Evolutionary conservation across 2,329 filamentous ascomycete species (phyloP).

Genomic region (Gremmenia infestans): DNA sequence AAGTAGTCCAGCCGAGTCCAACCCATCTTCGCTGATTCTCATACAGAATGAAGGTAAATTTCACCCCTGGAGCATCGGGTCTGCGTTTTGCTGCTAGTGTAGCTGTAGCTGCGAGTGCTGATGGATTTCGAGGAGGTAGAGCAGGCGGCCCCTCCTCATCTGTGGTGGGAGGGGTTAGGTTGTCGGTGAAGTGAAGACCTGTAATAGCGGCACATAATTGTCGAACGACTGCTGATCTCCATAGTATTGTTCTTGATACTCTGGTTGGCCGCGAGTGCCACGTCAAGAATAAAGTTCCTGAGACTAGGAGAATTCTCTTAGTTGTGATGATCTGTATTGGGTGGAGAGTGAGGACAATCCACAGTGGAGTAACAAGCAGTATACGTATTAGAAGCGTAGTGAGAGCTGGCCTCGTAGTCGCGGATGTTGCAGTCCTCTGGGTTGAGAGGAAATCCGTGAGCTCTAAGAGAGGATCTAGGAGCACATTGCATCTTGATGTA

Average conservation of each 20-base stretch:
- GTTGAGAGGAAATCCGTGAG: slow-evolving; percentile 92
- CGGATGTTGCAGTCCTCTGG: slow-evolving; percentile 82
- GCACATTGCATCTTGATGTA: slow-evolving; percentile 84
- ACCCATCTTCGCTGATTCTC: slow-evolving; percentile 97
- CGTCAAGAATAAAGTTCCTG: slow-evolving; percentile 82
- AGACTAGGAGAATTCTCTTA: slow-evolving; percentile 72
- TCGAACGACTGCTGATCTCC: slow-evolving; percentile 77
- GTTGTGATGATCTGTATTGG: slow-evolving; percentile 83
- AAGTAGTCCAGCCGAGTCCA: slow-evolving; percentile 90
- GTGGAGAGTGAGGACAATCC: slow-evolving; percentile 77
- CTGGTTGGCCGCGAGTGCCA: slow-evolving; percentile 89
- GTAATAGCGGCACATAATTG: slow-evolving; percentile 67
- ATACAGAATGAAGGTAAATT: slow-evolving; percentile 94
- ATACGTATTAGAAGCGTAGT: slow-evolving; percentile 88
- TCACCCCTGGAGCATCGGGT: slow-evolving; percentile 69
- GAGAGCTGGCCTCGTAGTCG: slow-evolving; percentile 83
- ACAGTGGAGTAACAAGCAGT: slow-evolving; percentile 79
- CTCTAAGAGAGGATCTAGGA: slow-evolving; percentile 82
- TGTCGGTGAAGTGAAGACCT: slow-evolving; percentile 66
- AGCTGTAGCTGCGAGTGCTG: slow-evolving; percentile 21
- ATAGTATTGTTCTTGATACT: slow-evolving; percentile 80
- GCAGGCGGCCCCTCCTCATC: slow-evolving; percentile 25
- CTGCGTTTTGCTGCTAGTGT: slow-evolving; percentile 34
- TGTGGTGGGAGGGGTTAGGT: slow-evolving; percentile 27
- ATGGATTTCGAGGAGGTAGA: slow-evolving; percentile 27